A percentile compares a stretch with the other conserved stretches of the same genome.
Conservation (phyloP, 805 yeast genomes). For the Saccharomycodes ludwigii region DNA sequence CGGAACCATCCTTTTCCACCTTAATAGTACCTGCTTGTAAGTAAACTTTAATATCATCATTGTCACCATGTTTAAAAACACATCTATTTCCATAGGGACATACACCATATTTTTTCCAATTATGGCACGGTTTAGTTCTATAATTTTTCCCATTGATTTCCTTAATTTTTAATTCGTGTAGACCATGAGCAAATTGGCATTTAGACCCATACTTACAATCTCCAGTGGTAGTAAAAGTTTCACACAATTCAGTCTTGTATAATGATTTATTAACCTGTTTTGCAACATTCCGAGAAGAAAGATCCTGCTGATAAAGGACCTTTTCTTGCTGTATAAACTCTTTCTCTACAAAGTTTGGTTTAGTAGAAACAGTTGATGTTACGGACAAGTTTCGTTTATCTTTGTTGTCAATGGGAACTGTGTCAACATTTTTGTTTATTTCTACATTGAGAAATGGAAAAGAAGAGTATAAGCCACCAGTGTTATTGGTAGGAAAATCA, state of each 20-base stretch:
- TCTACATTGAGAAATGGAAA: constrained; percentile 1
- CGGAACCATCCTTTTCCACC: no score
- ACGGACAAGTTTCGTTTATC: background rate
- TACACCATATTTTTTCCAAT: constrained; percentile 70
- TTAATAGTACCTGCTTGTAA: constrained; percentile 14
- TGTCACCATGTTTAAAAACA: constrained; percentile 72
- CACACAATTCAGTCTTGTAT: constrained; percentile 86
- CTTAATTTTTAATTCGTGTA: constrained; percentile 56
- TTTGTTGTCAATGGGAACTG: background rate
- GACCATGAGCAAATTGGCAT: constrained; percentile 93
- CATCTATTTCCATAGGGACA: constrained; percentile 89
- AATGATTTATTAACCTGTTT: constrained; percentile 43
- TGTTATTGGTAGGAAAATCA: background rate
- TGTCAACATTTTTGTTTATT: background rate
- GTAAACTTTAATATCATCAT: constrained; percentile 19
- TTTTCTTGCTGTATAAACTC: background rate
- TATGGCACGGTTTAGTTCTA: constrained; percentile 84
- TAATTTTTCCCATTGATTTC: constrained; percentile 63
- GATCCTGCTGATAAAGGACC: background rate
- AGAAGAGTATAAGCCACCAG: background rate
- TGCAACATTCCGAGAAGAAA: background rate
- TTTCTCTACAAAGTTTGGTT: background rate
- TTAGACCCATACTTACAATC: constrained; percentile 79
- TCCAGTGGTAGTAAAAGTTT: constrained; percentile 57
- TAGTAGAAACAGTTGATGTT: background rate